phyloP scores from a whole-genome alignment of 345 rosid species.

The Ceriops tagal region DNA sequence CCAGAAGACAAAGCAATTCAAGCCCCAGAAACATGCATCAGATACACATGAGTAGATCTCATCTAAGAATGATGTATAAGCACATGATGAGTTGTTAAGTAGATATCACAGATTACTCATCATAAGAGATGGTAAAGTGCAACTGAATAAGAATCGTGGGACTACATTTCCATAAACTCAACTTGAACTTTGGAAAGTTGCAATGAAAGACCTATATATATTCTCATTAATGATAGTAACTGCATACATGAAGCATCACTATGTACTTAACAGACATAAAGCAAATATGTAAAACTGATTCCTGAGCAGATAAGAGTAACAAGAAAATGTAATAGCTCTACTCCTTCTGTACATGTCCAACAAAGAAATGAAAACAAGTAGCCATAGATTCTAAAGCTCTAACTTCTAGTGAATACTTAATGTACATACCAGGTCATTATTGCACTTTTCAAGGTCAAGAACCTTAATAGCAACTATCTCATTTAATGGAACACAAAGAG shows the following conservation, averaged over 20 bases:
- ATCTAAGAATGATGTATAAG: too few relatives aligned
- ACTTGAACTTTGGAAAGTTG: too few relatives aligned
- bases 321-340: background rate
- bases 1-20: background rate
- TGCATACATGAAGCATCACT: background rate
- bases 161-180: too few relatives aligned
- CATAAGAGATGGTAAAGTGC: too few relatives aligned
- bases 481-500: constrained; percentile 86
- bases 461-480: constrained; percentile 88
- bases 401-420: background rate
- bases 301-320: background rate
- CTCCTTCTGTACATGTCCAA: background rate
- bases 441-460: constrained; percentile 94
- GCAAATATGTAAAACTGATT: background rate
- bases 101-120: too few relatives aligned
- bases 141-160: too few relatives aligned
- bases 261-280: background rate
- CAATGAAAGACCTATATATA: too few relatives aligned
- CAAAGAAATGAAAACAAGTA: constrained; percentile 7
- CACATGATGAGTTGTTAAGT: too few relatives aligned
- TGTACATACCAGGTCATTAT: constrained; percentile 69
- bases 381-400: background rate
- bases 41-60: too few relatives aligned
- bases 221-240: background rate
- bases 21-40: too few relatives aligned